Base-by-base conservation (phyloP, 2,329 filamentous ascomycete species). In the Pseudocercospora macadamiae region DNA sequence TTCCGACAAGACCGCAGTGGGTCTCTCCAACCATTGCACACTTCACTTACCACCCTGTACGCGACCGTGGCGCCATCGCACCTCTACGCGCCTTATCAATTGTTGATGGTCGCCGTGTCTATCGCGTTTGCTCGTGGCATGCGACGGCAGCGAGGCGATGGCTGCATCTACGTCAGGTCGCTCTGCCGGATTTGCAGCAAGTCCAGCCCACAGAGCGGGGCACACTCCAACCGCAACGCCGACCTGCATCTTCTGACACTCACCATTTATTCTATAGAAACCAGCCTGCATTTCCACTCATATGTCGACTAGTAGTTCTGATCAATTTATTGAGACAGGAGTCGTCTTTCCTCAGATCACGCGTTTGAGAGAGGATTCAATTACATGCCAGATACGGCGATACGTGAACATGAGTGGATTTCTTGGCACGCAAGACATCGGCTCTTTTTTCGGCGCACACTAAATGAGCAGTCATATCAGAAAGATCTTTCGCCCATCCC, bases 1-100 rank as follows among this genome's bases (percentile, higher is more conserved):
- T 21, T 37, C 21, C 34, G 48, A 21, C n/a, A 25, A 45, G 12
- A 21, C 39, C 36, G n/a, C 51, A 3, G 14, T 42, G 25, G 8
- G 25, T 25, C 19, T 7, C 34, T 3, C 47, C 12, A 18, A 3
- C 36, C 8, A 4, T 18, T 32, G 12, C 26, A n/a, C 30, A 9
- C 32, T 30, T 28, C 23, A 66, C 66, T 67, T 58, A 73, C 71
- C 71, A 73, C 44, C 71, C 71, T 28, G 71, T 73, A 54, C 71
- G 64, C 25, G 70, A 72, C 37, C 71, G 62, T 55, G 68, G 69
- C 58, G 66, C 66, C 67, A 69, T 70, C 57, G 30, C 36, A 42
- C 18, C 34, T 55, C 10, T 37, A 10, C 34, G 49, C 44, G 44
- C 16, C 10, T 16, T 32, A 19, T 36, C 12, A 16, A 39, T 39